Conservation (phyloP, 176 grass and related monocot species). For the Chloris gayana region DNA sequence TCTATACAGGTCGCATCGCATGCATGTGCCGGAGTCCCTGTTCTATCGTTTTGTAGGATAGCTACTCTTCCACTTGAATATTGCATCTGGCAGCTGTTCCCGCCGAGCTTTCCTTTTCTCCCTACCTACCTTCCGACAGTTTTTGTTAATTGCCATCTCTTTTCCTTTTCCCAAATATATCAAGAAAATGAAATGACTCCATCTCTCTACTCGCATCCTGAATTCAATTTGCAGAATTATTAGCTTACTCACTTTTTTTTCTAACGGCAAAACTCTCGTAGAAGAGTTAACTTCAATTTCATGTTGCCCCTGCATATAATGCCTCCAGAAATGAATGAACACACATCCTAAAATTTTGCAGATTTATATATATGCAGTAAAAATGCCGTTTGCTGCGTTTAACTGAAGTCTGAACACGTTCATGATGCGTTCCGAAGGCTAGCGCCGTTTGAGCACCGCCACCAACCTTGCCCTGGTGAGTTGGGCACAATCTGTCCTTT, state of each 20-base stretch:
- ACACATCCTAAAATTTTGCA: no score
- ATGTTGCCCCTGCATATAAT: no score
- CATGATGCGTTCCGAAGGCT: not conserved
- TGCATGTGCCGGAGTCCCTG: constrained; percentile 44
- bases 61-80: constrained; percentile 43
- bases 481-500: constrained; percentile 43
- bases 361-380: not conserved
- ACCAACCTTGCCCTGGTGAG: constrained; percentile 1
- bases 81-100: constrained; percentile 43
- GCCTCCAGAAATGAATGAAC: no score
- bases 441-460: constrained; percentile 38
- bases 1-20: constrained; percentile 18
- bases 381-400: no score
- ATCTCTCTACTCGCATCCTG: not conserved
- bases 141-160: not conserved
- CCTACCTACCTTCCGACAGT: constrained; percentile 38
- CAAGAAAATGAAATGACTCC: not conserved
- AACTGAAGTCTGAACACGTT: constrained; percentile 34
- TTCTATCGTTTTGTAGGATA: constrained; percentile 37
- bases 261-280: no score
- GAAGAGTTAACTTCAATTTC: no score
- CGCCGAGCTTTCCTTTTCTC: constrained; percentile 40
- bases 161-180: not conserved
- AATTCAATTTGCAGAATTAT: not conserved
- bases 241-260: not conserved